Evolutionary conservation across 1,284 basidiomycete genomes (phyloP).

Genomic region (Ganoderma resinaceum): DNA sequence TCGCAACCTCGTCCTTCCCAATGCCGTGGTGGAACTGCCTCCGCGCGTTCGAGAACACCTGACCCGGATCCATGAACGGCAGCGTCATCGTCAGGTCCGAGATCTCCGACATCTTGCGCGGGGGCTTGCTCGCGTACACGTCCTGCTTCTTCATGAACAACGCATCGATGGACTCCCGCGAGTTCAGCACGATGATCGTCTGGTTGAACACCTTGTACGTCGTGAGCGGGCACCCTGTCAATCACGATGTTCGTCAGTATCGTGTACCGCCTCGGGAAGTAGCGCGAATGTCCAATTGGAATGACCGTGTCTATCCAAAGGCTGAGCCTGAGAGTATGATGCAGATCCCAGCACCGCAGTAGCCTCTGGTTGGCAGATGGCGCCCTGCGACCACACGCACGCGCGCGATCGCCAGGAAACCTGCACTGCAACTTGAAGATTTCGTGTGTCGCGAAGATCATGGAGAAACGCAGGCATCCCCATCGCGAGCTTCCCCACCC

Average conservation of each 20-base stretch:
- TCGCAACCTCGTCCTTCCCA: conserved; percentile 18
- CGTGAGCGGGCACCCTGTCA: conserved; percentile 31
- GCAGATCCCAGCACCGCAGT: neutral
- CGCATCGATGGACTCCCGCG: conserved; percentile 36
- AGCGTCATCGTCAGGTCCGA: conserved; percentile 30
- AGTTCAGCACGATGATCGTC: conserved; percentile 37
- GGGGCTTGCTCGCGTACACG: conserved; percentile 34
- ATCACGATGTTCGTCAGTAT: neutral
- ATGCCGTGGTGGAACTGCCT: conserved; percentile 31
- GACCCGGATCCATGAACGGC: conserved; percentile 34
- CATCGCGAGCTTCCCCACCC: neutral
- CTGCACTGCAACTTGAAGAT: neutral
- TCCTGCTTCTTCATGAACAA: conserved; percentile 37
- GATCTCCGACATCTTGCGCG: conserved; percentile 31
- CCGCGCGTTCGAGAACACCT: conserved; percentile 28
- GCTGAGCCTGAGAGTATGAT: neutral
- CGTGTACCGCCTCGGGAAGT: neutral
- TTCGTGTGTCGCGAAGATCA: neutral
- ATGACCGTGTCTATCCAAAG: neutral
- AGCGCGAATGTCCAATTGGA: neutral
- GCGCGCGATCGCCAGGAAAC: neutral
- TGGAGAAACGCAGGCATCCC: neutral
- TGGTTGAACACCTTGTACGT: conserved; percentile 29
- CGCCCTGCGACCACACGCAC: neutral
- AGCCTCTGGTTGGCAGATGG: neutral